phyloP scores from a whole-genome alignment of 495 filamentous ascomycete genomes.

The Glarea lozoyensis region DNA sequence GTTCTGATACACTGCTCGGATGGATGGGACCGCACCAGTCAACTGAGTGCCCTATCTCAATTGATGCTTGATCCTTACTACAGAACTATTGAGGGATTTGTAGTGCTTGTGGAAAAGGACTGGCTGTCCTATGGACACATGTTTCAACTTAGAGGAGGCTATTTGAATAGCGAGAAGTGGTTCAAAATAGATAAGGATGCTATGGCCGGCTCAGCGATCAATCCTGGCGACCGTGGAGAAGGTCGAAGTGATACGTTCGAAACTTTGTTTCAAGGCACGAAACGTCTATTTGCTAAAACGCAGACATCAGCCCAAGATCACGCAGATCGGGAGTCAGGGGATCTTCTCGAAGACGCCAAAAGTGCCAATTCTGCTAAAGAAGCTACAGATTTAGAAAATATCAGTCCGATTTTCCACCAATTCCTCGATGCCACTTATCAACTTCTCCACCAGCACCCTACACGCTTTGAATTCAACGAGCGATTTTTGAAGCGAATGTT shows the following conservation, averaged over 20 bases:
- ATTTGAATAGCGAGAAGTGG: slow-evolving; percentile 87
- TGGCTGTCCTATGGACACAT: slow-evolving; percentile 98
- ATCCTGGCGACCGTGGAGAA: slow-evolving; percentile 41
- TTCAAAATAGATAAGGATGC: slow-evolving; percentile 76
- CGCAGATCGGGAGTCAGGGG: slow-evolving; percentile 46
- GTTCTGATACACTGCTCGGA: slow-evolving; percentile 97
- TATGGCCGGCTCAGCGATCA: slow-evolving; percentile 40
- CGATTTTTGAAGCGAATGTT: slow-evolving; percentile 82
- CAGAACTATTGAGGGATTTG: slow-evolving; percentile 90
- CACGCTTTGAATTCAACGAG: slow-evolving; percentile 94
- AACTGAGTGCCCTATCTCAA: slow-evolving; percentile 89
- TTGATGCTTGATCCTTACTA: slow-evolving; percentile 94
- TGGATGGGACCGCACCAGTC: slow-evolving; percentile 95
- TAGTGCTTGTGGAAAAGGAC: slow-evolving; percentile 92
- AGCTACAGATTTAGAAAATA: slow-evolving; percentile 60
- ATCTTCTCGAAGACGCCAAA: slow-evolving; percentile 43
- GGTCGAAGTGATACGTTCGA: slow-evolving; percentile 69
- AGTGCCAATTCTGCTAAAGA: slow-evolving; percentile 8
- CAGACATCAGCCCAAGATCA: slow-evolving; percentile 59
- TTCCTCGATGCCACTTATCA: slow-evolving; percentile 96
- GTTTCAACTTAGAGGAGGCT: slow-evolving; percentile 84
- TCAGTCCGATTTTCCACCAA: slow-evolving; percentile 96
- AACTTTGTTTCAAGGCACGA: slow-evolving; percentile 78
- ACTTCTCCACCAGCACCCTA: slow-evolving; percentile 76
- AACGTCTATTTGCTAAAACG: slow-evolving; percentile 79